Conservation (phyloP, 805 yeast genomes). For the Zygosaccharomyces bailii region DNA sequence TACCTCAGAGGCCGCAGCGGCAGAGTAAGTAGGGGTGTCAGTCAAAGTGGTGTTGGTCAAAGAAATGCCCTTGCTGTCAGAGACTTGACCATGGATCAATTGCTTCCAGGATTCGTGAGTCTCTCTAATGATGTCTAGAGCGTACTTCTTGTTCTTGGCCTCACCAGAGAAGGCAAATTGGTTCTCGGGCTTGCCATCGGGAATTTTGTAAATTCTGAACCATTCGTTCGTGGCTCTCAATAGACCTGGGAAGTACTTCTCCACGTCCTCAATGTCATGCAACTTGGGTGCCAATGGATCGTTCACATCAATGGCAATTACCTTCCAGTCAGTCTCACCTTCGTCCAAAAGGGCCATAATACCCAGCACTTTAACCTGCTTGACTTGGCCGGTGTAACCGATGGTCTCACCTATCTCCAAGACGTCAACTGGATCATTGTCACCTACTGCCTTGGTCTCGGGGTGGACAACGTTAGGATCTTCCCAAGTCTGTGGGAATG, state of each 20-base stretch:
- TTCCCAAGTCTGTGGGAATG: slow-evolving; percentile 94
- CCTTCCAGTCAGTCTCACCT: slow-evolving; percentile 89
- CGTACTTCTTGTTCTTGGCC: slow-evolving; percentile 81
- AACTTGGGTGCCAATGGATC: slow-evolving; percentile 88
- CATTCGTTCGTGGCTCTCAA: slow-evolving; percentile 93
- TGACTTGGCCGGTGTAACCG: slow-evolving; percentile 66
- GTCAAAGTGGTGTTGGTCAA: slow-evolving; percentile 73
- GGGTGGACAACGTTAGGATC: slow-evolving; percentile 62
- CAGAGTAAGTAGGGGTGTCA: slow-evolving; percentile 51
- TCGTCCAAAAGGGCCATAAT: slow-evolving; percentile 92
- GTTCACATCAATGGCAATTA: slow-evolving; percentile 79
- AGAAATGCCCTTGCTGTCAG: slow-evolving; percentile 61
- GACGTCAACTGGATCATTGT: slow-evolving; percentile 83
- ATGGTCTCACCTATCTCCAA: slow-evolving; percentile 75
- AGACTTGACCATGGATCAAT: slow-evolving; percentile 60
- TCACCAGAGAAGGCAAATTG: slow-evolving; percentile 96
- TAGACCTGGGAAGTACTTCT: slow-evolving; percentile 84
- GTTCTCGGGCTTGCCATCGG: slow-evolving; percentile 97
- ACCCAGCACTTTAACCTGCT: slow-evolving; percentile 89
- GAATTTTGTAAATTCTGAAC: slow-evolving; percentile 97
- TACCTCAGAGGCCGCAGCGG: slow-evolving; percentile 45
- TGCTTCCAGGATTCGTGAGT: slow-evolving; percentile 82
- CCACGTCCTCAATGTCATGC: slow-evolving; percentile 88
- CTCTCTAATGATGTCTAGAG: slow-evolving; percentile 78
- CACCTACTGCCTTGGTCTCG: slow-evolving; percentile 70